These are phyloP conservation scores for Scutellaria barbata DNA, from an alignment of 257 asterid genomes.

Conservation along the genomic window DNA sequence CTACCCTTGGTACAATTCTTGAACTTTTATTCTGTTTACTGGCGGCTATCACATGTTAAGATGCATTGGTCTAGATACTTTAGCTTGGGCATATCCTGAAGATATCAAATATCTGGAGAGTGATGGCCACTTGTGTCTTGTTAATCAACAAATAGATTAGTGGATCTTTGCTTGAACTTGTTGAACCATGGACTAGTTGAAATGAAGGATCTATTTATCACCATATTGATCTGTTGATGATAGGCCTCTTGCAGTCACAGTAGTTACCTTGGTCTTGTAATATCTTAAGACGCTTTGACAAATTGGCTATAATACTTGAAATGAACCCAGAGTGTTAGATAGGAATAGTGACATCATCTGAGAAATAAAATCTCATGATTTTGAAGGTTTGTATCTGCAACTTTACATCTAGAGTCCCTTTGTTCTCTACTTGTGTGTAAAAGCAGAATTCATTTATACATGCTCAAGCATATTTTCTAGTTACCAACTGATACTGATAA, in stretches of 20 bases:
- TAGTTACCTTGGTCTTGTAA: neutral
- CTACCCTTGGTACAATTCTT: too few relatives aligned
- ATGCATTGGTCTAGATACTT: too few relatives aligned
- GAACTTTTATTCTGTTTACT: too few relatives aligned
- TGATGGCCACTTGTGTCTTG: neutral
- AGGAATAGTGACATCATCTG: neutral
- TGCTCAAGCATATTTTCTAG: neutral
- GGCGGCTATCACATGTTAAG: too few relatives aligned
- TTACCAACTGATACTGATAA: neutral
- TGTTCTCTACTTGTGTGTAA: neutral
- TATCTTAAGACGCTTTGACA: neutral
- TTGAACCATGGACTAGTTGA: too few relatives aligned
- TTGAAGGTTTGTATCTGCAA: neutral
- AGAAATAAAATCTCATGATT: neutral
- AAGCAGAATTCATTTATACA: neutral
- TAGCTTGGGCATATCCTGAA: too few relatives aligned
- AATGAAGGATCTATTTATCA: too few relatives aligned
- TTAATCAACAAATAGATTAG: neutral
- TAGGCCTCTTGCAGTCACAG: neutral
- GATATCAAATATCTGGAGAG: too few relatives aligned
- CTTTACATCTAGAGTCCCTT: neutral
- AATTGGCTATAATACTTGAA: too few relatives aligned
- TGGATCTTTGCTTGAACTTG: too few relatives aligned
- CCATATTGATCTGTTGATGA: too few relatives aligned
- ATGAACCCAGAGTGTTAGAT: neutral